Percentiles rank a stretch among this genome's conserved stretches.
Evolutionary conservation across 345 rosid species (phyloP).

Genomic region (Pugionium cornutum): DNA sequence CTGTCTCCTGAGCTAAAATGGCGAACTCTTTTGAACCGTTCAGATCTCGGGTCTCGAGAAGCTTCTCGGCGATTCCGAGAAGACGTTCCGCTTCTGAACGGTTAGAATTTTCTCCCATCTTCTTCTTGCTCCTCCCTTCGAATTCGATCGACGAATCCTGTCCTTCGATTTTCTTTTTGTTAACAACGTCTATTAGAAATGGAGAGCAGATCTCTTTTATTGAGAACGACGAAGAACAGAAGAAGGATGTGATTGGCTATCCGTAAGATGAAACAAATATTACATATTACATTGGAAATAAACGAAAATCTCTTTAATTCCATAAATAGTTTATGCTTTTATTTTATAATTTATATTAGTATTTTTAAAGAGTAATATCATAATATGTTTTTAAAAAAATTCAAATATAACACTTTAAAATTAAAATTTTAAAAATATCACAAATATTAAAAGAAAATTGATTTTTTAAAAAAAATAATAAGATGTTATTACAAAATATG

Average conservation of each 20-base stretch:
- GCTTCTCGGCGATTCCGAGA: slow-evolving; percentile 84
- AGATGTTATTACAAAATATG: too few relatives aligned
- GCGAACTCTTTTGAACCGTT: slow-evolving; percentile 76
- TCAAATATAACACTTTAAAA: too few relatives aligned
- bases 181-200: slow-evolving; percentile 12
- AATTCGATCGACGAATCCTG: neutral
- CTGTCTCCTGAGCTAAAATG: slow-evolving; percentile 75
- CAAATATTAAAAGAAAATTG: too few relatives aligned
- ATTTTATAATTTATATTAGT: too few relatives aligned
- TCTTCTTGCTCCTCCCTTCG: neutral
- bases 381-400: too few relatives aligned
- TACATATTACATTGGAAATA: too few relatives aligned
- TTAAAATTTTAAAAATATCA: too few relatives aligned
- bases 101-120: slow-evolving; percentile 45
- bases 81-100: slow-evolving; percentile 75
- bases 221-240: neutral
- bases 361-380: too few relatives aligned
- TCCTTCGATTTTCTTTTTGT: neutral
- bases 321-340: too few relatives aligned
- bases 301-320: too few relatives aligned
- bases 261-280: too few relatives aligned
- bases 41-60: slow-evolving; percentile 64
- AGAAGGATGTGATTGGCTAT: neutral
- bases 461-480: too few relatives aligned
- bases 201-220: slow-evolving; percentile 18